These are phyloP conservation scores for Cladophialophora bantiana DNA, from an alignment of 2,329 filamentous ascomycete species.

Conservation along the genomic window DNA sequence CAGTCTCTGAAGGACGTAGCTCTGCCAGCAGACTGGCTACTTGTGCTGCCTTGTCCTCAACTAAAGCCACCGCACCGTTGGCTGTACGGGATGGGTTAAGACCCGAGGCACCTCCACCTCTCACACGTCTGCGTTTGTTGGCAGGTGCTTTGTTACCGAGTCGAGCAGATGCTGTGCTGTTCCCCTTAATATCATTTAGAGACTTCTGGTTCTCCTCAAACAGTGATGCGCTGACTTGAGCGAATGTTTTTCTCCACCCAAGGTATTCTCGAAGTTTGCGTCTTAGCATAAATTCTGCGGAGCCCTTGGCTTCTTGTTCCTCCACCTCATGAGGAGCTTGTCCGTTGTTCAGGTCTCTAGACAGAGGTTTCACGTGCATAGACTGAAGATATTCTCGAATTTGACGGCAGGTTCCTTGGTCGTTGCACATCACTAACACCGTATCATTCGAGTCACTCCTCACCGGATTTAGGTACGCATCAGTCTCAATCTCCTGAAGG, in stretches of 20 bases:
- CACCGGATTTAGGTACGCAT: constrained; percentile 81
- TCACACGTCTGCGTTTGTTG: constrained; percentile 84
- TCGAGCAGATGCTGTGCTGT: constrained; percentile 54
- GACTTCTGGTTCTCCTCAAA: constrained; percentile 82
- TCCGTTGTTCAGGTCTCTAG: constrained; percentile 49
- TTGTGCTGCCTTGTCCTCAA: constrained; percentile 83
- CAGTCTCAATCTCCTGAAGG: constrained; percentile 89
- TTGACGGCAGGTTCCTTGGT: constrained; percentile 83
- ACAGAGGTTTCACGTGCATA: constrained; percentile 74
- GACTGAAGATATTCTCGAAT: constrained; percentile 89
- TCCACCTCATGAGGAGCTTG: constrained; percentile 50
- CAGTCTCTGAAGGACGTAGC: constrained; percentile 79
- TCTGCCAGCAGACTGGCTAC: constrained; percentile 83
- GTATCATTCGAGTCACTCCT: constrained; percentile 89
- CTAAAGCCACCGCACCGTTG: constrained; percentile 65
- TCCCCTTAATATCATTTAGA: constrained; percentile 70
- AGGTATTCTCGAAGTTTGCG: constrained; percentile 85
- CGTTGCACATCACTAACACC: constrained; percentile 93
- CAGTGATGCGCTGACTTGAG: constrained; percentile 77
- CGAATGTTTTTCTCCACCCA: constrained; percentile 88
- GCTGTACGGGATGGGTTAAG: constrained; percentile 67
- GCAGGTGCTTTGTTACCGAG: constrained; percentile 64
- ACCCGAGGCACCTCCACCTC: constrained; percentile 74
- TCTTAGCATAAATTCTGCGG: constrained; percentile 87
- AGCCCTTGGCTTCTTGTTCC: constrained; percentile 67